These are phyloP conservation scores for Orbilia brochopaga DNA, from an alignment of 2,329 filamentous ascomycete species.

Conservation along the genomic window DNA sequence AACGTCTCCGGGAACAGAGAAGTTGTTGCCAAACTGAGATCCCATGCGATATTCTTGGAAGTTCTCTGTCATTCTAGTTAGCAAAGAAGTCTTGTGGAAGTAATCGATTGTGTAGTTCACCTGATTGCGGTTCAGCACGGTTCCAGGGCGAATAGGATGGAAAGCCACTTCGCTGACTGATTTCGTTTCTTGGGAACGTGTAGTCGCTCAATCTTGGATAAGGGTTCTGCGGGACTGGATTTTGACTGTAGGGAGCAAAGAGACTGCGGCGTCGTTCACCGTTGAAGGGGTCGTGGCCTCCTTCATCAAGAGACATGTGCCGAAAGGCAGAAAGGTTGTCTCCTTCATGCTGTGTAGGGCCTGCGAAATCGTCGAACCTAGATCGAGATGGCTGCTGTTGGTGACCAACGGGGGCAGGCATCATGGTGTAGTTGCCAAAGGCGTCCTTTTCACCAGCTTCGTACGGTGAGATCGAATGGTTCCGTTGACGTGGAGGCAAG, in stretches of 20 bases:
- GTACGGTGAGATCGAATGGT: constrained; percentile 52
- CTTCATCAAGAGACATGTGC: constrained; percentile 54
- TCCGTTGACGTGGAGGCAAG: constrained; percentile 54
- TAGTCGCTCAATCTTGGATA: constrained; percentile 49
- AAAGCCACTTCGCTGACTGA: constrained; percentile 34
- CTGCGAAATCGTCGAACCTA: constrained; percentile 40
- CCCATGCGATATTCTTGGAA: constrained; percentile 27
- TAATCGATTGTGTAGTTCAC: constrained; percentile 6
- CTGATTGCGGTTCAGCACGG: constrained; percentile 31
- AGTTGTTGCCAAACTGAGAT: constrained; percentile 9
- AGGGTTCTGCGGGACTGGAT: constrained; percentile 48
- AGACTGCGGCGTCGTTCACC: constrained; percentile 42
- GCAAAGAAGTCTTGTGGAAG: not conserved
- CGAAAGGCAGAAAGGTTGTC: constrained; percentile 45
- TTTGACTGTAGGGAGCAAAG: constrained; percentile 48
- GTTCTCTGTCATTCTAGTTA: constrained; percentile 14
- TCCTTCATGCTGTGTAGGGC: constrained; percentile 34
- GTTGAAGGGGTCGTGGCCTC: constrained; percentile 44
- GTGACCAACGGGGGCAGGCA: constrained; percentile 37
- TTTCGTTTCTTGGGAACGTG: constrained; percentile 43
- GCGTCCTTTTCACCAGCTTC: constrained; percentile 42
- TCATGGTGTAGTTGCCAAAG: constrained; percentile 46
- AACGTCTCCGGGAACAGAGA: constrained; percentile 30
- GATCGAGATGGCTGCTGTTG: constrained; percentile 44
- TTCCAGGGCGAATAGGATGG: constrained; percentile 48